phyloP scores from a whole-genome alignment of 2,329 filamentous ascomycete species.

The Alternaria infectoria region DNA sequence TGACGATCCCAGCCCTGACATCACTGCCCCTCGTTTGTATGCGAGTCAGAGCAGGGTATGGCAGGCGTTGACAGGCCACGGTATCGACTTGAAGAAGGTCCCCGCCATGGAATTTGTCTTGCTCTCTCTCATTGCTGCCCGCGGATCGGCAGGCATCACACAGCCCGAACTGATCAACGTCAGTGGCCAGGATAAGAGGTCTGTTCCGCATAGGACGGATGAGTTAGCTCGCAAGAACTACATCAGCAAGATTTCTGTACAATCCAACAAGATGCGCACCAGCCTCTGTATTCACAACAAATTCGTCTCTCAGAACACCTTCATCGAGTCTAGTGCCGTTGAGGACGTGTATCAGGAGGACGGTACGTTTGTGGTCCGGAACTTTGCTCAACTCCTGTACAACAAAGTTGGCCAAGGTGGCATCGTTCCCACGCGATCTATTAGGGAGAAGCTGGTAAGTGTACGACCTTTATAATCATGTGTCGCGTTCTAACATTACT shows the following conservation, averaged over 20 bases:
- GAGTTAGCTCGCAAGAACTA: slow-evolving; percentile 64
- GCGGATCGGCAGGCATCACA: slow-evolving; percentile 60
- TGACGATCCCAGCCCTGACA: slow-evolving; percentile 29
- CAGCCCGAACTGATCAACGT: slow-evolving; percentile 62
- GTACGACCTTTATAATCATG: not conserved
- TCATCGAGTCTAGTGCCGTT: slow-evolving; percentile 33
- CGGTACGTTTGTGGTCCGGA: slow-evolving; percentile 55
- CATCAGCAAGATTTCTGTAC: slow-evolving; percentile 60
- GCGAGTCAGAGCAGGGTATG: slow-evolving; percentile 64
- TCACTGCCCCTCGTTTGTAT: slow-evolving; percentile 40
- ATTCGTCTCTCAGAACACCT: slow-evolving; percentile 50
- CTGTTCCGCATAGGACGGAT: slow-evolving; percentile 67
- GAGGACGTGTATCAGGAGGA: slow-evolving; percentile 45
- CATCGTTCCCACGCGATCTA: slow-evolving; percentile 60
- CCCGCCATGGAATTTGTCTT: slow-evolving; percentile 62
- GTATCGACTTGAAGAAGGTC: slow-evolving; percentile 61
- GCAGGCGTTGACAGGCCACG: slow-evolving; percentile 66
- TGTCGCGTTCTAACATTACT: slow-evolving; percentile 18
- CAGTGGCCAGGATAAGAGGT: slow-evolving; percentile 69
- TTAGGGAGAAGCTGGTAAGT: slow-evolving; percentile 57
- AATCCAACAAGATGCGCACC: slow-evolving; percentile 56
- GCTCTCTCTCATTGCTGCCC: slow-evolving; percentile 64
- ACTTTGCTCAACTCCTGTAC: slow-evolving; percentile 58
- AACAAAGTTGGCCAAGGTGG: slow-evolving; percentile 56
- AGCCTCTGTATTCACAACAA: slow-evolving; percentile 63